phyloP scores from a whole-genome alignment of 2,329 filamentous ascomycete species.

The Seiridium unicorne region DNA sequence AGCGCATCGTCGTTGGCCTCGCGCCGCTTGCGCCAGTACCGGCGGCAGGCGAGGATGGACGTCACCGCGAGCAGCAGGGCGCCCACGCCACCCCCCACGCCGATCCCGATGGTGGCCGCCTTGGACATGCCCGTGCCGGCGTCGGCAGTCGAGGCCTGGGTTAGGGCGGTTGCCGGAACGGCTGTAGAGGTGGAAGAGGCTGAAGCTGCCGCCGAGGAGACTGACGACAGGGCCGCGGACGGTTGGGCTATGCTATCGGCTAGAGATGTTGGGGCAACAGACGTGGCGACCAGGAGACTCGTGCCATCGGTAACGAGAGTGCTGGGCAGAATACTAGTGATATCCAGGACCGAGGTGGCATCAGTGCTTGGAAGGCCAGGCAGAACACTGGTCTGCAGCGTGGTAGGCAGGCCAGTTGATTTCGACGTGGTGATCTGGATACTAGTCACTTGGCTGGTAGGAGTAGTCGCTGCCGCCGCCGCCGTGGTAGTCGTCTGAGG shows the following conservation, averaged over 20 bases:
- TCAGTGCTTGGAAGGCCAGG: neutral
- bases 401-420: neutral
- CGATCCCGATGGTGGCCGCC: constrained; percentile 25
- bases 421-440: neutral
- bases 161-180: neutral
- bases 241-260: neutral
- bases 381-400: neutral
- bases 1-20: constrained; percentile 24
- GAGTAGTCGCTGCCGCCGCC: neutral
- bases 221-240: neutral
- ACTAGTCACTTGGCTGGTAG: neutral
- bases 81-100: constrained; percentile 21
- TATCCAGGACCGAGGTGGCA: neutral
- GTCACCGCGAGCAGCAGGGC: constrained; percentile 21
- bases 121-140: constrained; percentile 15
- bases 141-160: neutral
- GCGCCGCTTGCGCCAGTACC: constrained; percentile 27
- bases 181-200: neutral
- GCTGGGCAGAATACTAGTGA: neutral
- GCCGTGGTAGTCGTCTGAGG: neutral
- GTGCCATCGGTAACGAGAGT: neutral
- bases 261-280: neutral
- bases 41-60: constrained; percentile 22
- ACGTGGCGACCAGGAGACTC: neutral
- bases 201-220: neutral